phyloP scores from a whole-genome alignment of 108 stramenopile species.

The Cyclotella distinguenda region DNA sequence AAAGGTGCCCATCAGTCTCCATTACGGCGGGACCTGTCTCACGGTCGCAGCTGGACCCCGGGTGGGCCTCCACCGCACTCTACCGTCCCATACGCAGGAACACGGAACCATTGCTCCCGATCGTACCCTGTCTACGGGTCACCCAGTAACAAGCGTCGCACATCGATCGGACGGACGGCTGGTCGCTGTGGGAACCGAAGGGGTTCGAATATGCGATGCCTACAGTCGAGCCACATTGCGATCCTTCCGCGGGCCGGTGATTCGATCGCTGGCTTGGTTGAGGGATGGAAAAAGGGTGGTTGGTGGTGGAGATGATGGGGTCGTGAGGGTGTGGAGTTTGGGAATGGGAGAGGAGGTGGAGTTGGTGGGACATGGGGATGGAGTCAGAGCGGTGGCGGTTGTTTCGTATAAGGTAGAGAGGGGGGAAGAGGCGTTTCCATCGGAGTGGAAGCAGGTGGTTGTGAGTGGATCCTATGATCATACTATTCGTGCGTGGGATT shows the following conservation, averaged over 20 bases:
- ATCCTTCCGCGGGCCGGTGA: slow-evolving; percentile 55
- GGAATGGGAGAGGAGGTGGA: slow-evolving; percentile 30
- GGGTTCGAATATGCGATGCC: slow-evolving; percentile 68
- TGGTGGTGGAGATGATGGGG: slow-evolving; percentile 50
- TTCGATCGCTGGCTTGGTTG: slow-evolving; percentile 67
- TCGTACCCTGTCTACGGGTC: slow-evolving; percentile 67
- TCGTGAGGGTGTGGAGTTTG: slow-evolving; percentile 69
- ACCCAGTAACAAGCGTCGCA: slow-evolving; percentile 55
- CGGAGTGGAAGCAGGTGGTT: slow-evolving; percentile 48
- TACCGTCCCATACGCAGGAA: background rate
- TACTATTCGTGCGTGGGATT: slow-evolving; percentile 82
- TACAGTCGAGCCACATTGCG: slow-evolving; percentile 66
- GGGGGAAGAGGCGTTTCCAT: slow-evolving; percentile 8
- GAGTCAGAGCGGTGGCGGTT: slow-evolving; percentile 24
- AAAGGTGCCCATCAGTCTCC: slow-evolving; percentile 1
- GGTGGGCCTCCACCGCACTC: background rate
- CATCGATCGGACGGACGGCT: slow-evolving; percentile 73
- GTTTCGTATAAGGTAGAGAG: slow-evolving; percentile 25
- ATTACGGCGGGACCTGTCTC: slow-evolving; percentile 5
- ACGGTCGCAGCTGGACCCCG: background rate
- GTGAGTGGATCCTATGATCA: slow-evolving; percentile 87
- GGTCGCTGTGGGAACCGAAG: slow-evolving; percentile 74
- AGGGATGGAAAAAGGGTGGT: slow-evolving; percentile 70
- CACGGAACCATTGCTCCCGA: slow-evolving; percentile 49
- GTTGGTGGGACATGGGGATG: slow-evolving; percentile 82